Percentiles rank a stretch among this genome's conserved stretches.
phyloP scores from a whole-genome alignment of 345 rosid genomes.

The Pseudoturritis turrita region DNA sequence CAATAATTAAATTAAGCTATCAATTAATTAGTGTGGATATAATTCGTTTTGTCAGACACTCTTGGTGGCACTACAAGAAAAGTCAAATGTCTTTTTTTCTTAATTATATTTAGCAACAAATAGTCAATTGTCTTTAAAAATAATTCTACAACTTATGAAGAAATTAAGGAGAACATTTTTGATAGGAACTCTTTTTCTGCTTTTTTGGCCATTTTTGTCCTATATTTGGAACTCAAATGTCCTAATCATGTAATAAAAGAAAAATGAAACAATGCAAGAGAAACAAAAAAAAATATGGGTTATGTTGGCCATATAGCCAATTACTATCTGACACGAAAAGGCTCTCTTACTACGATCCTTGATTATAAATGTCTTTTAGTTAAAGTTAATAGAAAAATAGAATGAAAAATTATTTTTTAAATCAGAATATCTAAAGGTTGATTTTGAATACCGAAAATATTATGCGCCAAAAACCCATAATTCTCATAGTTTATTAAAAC shows the following conservation, averaged over 20 bases:
- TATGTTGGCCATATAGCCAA: background rate
- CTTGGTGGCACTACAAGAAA: slow-evolving; percentile 10
- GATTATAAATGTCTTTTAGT: background rate
- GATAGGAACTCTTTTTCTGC: too few relatives aligned
- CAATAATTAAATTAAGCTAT: slow-evolving; percentile 16
- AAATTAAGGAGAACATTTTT: background rate
- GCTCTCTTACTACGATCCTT: background rate
- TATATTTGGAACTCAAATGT: background rate
- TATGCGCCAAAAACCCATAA: too few relatives aligned
- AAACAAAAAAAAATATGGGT: background rate
- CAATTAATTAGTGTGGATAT: slow-evolving; percentile 13
- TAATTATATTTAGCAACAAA: background rate
- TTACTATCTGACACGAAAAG: background rate
- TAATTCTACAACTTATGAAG: background rate
- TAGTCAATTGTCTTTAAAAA: background rate
- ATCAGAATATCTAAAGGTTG: too few relatives aligned
- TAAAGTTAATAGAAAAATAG: too few relatives aligned
- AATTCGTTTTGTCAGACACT: slow-evolving; percentile 25
- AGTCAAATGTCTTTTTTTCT: slow-evolving; percentile 15
- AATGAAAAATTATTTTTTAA: too few relatives aligned
- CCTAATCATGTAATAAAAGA: background rate
- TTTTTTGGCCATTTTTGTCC: background rate
- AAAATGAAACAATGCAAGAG: background rate
- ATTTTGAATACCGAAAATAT: too few relatives aligned
- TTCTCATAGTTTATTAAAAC: too few relatives aligned